Conservation (phyloP, 148 eudicot species). For the Persicaria tinctoria region DNA sequence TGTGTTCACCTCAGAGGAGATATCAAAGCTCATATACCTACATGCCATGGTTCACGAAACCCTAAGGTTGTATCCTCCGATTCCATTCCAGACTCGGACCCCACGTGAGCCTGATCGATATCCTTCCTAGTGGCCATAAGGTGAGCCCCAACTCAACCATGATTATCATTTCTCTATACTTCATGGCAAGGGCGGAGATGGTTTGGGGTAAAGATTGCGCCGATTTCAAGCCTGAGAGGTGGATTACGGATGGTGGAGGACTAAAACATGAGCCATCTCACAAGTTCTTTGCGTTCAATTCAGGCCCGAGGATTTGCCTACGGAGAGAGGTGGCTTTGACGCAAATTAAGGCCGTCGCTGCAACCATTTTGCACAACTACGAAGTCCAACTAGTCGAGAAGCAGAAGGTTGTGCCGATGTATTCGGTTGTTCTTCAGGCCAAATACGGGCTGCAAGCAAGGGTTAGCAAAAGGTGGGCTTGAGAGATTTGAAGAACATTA, state of each 20-base stretch:
- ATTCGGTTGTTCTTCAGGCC: conserved; percentile 19
- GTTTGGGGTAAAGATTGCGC: conserved; percentile 30
- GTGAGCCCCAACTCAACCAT: background rate
- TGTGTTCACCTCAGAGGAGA: conserved; percentile 14
- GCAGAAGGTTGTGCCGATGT: conserved; percentile 13
- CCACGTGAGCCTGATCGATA: conserved; percentile 15
- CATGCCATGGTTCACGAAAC: conserved; percentile 30
- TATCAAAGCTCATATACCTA: conserved; percentile 21
- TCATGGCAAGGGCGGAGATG: conserved; percentile 23
- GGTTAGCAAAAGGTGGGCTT: conserved; percentile 12
- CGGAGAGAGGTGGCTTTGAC: no score
- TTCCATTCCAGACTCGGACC: conserved; percentile 22
- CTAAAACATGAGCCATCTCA: no score
- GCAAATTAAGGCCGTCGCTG: no score
- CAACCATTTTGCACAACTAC: no score
- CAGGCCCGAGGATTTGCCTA: no score
- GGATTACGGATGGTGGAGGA: no score
- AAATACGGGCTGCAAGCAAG: conserved; percentile 21
- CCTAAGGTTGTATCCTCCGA: conserved; percentile 26
- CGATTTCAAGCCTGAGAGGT: conserved; percentile 32
- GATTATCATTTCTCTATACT: conserved; percentile 18
- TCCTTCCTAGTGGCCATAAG: conserved; percentile 30
- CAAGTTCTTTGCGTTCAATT: no score
- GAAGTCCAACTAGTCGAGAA: conserved; percentile 21
- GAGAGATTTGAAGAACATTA: background rate